phyloP scores from a whole-genome alignment of 139 green algal genomes.

The Chlorella sorokiniana region DNA sequence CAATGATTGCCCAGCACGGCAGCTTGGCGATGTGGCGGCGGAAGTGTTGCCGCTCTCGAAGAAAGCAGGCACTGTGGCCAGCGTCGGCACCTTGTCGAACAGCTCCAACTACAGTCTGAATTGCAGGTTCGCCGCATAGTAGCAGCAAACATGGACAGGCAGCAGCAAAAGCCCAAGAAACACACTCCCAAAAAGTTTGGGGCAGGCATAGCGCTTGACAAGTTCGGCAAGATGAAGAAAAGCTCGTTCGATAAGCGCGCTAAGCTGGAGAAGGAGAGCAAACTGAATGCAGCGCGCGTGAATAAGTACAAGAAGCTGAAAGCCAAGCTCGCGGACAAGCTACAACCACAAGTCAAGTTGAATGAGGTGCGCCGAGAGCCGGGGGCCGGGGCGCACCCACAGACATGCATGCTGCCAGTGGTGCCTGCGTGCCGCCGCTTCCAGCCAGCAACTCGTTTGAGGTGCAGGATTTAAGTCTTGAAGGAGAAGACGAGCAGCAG shows the following conservation, averaged over 20 bases:
- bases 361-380: neutral
- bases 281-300: constrained; percentile 25
- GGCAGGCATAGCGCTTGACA: neutral
- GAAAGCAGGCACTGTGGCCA: too few relatives aligned
- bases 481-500: neutral
- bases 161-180: neutral
- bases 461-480: neutral
- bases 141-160: neutral
- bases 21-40: too few relatives aligned
- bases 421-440: neutral
- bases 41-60: too few relatives aligned
- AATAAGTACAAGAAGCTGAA: constrained; percentile 45
- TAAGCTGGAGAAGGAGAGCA: constrained; percentile 19
- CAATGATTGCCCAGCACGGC: too few relatives aligned
- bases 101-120: too few relatives aligned
- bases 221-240: neutral
- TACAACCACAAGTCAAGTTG: neutral
- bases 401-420: too few relatives aligned
- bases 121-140: too few relatives aligned
- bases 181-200: neutral
- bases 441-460: neutral
- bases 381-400: neutral
- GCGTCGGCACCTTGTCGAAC: too few relatives aligned
- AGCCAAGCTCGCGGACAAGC: constrained; percentile 6
- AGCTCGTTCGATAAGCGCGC: constrained; percentile 30